Base-by-base conservation (phyloP, 306 rosid species). In the Acacia melanoxylon region DNA sequence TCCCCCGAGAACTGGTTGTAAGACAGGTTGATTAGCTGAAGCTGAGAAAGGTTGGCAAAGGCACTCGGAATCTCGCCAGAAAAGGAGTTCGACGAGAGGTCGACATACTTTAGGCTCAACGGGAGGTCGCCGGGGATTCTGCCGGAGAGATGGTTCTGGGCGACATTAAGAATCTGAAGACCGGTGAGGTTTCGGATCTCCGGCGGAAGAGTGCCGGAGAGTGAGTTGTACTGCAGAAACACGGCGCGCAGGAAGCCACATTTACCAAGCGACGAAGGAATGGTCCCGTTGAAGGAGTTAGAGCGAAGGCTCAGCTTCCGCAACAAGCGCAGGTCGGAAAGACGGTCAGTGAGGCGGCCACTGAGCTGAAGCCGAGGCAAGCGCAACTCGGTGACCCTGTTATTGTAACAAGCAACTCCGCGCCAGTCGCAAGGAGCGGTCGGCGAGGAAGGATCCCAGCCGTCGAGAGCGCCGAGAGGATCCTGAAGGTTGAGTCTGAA, bases 361-460 rank as follows among this genome's bases (percentile, higher is more conserved):
- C 82, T 83, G 77, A 92, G 98, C 78, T 88, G 93, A 84, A 92
- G 91, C 27, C 91, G 91, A 74, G 97, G 97, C 79, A 94, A 62
- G 6, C 97, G 97, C 51, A 94, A 86, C 87, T 91, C 97, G 0
- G 90, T 80, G 78, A 94, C 97, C 27, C 93, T 89, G 72, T 70
- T 82, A 63, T 66, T 67, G 24, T 27, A 29, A 37, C 89, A 92
- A 5, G 77, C 35, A 22, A 94, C 90, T 4, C 98, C 98, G 2
- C 92, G 91, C 98, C 98, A 94, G 89, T 94, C 94, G 56, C 97
- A 94, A 0, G 98, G 98, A 15, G 98, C 97, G 52, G 84, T 72
- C 10, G 98, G 91, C 51, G 97, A 78, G 20, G 92, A 83, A 0
- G 91, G 80, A 81, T 90, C 97, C 98, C 98, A 94, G 46, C 78